These are phyloP conservation scores for Alliaria petiolata DNA, from an alignment of 345 rosid species.

Conservation along the genomic window DNA sequence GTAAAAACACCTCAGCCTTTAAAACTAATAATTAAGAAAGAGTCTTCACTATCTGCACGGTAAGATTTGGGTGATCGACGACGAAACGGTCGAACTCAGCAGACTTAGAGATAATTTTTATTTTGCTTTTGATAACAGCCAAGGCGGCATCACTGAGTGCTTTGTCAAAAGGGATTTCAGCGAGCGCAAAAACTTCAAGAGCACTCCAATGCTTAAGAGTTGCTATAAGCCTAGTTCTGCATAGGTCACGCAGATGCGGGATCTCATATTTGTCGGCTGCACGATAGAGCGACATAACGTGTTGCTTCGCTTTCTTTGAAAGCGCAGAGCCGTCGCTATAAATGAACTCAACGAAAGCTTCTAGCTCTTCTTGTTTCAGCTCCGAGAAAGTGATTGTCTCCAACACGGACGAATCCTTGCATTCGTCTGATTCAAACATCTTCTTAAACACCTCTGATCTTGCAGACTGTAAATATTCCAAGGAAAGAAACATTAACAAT, in stretches of 20 bases:
- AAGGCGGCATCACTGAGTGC: too few species aligned
- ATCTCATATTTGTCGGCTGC: conserved; percentile 1
- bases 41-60: too few species aligned
- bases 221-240: neutral
- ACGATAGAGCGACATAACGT: neutral
- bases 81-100: too few species aligned
- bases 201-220: neutral
- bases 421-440: neutral
- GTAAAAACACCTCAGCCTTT: too few species aligned
- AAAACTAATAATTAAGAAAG: too few species aligned
- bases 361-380: neutral
- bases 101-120: too few species aligned
- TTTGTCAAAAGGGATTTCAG: too few species aligned
- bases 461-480: neutral
- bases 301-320: neutral
- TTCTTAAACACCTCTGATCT: neutral
- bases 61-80: too few species aligned
- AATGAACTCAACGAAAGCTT: neutral
- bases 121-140: too few species aligned
- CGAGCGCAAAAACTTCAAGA: neutral
- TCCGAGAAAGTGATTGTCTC: neutral
- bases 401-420: neutral
- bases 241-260: neutral
- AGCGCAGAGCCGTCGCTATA: neutral
- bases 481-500: too few species aligned